These are phyloP conservation scores for Aspergillus sp. DNA, from an alignment of 2,329 filamentous ascomycete genomes.

Conservation along the genomic window DNA sequence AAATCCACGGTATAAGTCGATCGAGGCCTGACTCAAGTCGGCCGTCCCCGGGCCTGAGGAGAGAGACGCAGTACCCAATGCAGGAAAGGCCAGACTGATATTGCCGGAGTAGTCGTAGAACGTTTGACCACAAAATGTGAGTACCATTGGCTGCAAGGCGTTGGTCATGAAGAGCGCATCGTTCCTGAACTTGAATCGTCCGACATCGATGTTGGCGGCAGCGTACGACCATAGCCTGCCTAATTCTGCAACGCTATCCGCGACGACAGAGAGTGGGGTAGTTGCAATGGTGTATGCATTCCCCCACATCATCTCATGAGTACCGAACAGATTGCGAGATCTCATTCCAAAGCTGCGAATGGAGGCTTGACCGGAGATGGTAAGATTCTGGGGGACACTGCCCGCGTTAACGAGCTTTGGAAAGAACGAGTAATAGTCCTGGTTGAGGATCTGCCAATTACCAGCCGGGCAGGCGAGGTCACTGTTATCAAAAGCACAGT, in stretches of 20 bases:
- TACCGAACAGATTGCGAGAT: not conserved
- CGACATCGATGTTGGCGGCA: not conserved
- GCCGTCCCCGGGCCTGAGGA: not conserved
- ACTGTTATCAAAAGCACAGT: not conserved
- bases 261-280: not conserved
- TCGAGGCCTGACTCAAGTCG: not conserved
- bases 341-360: not conserved
- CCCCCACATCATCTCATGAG: not conserved
- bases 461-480: not conserved
- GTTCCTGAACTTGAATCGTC: not conserved
- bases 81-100: not conserved
- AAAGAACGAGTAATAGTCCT: not conserved
- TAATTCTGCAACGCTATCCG: not conserved
- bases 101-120: not conserved
- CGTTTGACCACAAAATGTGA: not conserved
- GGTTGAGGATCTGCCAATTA: not conserved
- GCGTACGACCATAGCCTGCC: not conserved
- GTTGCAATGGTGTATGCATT: not conserved
- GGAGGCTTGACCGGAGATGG: not conserved
- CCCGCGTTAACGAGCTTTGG: not conserved
- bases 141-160: not conserved
- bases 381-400: not conserved
- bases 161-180: not conserved
- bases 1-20: not conserved
- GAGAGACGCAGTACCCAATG: not conserved